These are phyloP conservation scores for Vitis cinerea DNA, from an alignment of 164 flowering plant genomes.

Conservation along the genomic window DNA sequence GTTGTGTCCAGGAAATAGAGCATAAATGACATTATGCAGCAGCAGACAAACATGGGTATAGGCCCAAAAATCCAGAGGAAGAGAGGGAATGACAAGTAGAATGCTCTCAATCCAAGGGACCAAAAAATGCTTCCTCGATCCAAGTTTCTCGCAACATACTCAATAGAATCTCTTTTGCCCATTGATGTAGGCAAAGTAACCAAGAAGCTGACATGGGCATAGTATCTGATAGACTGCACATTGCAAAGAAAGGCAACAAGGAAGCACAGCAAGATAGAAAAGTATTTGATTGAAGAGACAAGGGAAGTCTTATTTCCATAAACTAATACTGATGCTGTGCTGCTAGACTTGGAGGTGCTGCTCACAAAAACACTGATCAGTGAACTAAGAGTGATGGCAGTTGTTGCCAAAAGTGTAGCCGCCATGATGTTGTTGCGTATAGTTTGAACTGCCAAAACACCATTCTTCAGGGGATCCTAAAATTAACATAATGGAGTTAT, in stretches of 20 bases:
- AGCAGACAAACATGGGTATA: slow-evolving; percentile 46
- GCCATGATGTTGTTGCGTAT: slow-evolving; percentile 91
- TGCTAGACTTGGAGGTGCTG: slow-evolving; percentile 31
- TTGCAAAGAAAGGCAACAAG: slow-evolving; percentile 77
- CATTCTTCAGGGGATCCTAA: slow-evolving; percentile 82
- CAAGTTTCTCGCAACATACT: slow-evolving; percentile 55
- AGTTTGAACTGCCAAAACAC: slow-evolving; percentile 78
- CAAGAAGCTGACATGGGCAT: slow-evolving; percentile 79
- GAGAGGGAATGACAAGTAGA: slow-evolving; percentile 63
- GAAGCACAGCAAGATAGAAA: slow-evolving; percentile 66
- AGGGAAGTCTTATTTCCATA: slow-evolving; percentile 50
- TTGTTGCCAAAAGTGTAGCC: slow-evolving; percentile 73
- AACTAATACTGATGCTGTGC: slow-evolving; percentile 30
- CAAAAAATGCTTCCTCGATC: slow-evolving; percentile 71
- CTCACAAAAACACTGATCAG: slow-evolving; percentile 68
- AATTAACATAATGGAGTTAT: neutral
- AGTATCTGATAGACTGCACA: slow-evolving; percentile 80
- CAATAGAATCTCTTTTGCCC: slow-evolving; percentile 35
- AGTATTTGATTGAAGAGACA: slow-evolving; percentile 55
- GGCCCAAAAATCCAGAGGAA: slow-evolving; percentile 67
- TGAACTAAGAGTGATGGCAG: slow-evolving; percentile 80
- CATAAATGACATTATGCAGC: slow-evolving; percentile 42
- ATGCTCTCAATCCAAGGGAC: slow-evolving; percentile 82
- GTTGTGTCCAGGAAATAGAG: slow-evolving; percentile 80
- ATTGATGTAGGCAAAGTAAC: slow-evolving; percentile 43